Evolutionary conservation across 2,329 filamentous ascomycete genomes (phyloP), one percentile per base, ranked within the genome.

Genomic region (Aureobasidium sp.): DNA sequence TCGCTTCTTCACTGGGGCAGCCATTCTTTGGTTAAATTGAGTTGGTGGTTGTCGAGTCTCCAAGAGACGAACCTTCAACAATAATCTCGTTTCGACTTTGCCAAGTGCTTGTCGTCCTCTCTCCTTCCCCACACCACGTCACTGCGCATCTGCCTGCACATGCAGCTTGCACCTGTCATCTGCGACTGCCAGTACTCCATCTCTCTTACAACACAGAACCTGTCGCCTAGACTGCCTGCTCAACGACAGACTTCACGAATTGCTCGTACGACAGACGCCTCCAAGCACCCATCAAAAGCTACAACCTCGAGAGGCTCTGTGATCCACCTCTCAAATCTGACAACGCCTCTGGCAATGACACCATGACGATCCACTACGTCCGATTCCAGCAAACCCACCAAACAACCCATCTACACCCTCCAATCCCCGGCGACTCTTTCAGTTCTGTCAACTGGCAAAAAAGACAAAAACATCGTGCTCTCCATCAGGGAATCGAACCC

Each of bases 401-500:
- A 42, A 22, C 39, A 42, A 22, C 19, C n/a, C n/a, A 42, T 3
- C n/a, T 5, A 22, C 8, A n/a, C 5, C 4, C 40, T 44, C 22
- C 5, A 14, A 27, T 5, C 14, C 5, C 3, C 1, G 8, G 15
- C 12, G 14, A 27, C 22, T 27, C 2, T 27, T 14, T 1, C 12
- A 17, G 2, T 6, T 14, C 22, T 9, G 5, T 22, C 5, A 15
- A 2, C 5, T 17, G 15, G 15, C 39, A 24, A 44, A 29, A 47
- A 52, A 15, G 19, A 50, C 49, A 60, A 60, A 40, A 27, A 19
- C n/a, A 39, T 33, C 31, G 24, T 48, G 60, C 60, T 61, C 60
- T 61, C 59, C 37, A 40, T 59, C 67, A 66, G 65, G 67, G 68
- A 69, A 67, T 70, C 67, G 69, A 70, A 71, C 67, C 67, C 68